Evolutionary conservation across 805 yeast species (phyloP), one percentile per base, ranked within the genome.

Genomic region (Wickerhamomyces bovis): DNA sequence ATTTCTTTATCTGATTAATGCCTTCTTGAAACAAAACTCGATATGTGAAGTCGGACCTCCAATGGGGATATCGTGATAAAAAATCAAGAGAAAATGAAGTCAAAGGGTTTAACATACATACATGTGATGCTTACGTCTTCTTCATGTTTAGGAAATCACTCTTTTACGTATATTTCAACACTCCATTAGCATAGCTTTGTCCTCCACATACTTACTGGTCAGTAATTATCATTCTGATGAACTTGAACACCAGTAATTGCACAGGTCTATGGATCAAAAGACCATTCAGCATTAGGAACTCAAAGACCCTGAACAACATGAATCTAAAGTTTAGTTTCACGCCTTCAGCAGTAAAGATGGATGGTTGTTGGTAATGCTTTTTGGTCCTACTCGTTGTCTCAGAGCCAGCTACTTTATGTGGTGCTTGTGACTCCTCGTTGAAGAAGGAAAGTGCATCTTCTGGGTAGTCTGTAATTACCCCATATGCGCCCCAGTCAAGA

Each of bases 381-480:
- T 42, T 43, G 20, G n/a, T 15, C 20, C 16, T 7, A 33, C 38
- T 33, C 16, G 38, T 13, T 13, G 31, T 28, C n/a, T 28, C 31
- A 4, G 31, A 28, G n/a, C 7, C 31, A 13, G 31, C n/a, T n/a
- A n/a, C n/a, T n/a, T n/a, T n/a, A n/a, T n/a, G 31, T 28, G 31
- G 13, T 7, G n/a, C 18, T 18, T 47, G 38, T 22, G 31, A 40
- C 31, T 50, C 44, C 20, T 23, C n/a, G n/a, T n/a, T 20, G 21
- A 55, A 25, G 11, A 52, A 57, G 3, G 42, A 42, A 21, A 35
- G 40, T 2, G 57, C 51, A 5, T 47, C 53, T 3, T 39, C 62
- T 3, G 72, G 70, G 39, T 62, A 59, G 50, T 73, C 78, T 8
- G 77, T 71, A 50, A 73, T 59, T 20, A 73, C 65, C 7, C 74